Conservation (phyloP, 805 yeast species). For the Isabelozyma rhagii region DNA sequence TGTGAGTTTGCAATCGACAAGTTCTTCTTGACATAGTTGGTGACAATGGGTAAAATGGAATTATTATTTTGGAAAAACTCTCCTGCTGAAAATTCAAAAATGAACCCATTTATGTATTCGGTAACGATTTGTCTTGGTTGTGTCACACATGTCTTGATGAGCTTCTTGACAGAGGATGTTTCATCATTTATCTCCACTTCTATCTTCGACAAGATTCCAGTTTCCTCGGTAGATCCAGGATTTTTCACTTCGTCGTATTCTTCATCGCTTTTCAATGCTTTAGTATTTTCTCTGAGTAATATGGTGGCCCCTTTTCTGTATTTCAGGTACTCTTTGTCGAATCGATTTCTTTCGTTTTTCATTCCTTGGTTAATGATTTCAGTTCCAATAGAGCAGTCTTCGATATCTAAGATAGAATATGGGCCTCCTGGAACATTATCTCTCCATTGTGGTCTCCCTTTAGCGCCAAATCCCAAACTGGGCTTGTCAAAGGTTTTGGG, state of each 20-base stretch:
- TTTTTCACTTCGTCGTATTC: slow-evolving; percentile 10
- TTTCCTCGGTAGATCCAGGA: slow-evolving; percentile 45
- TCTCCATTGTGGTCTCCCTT: slow-evolving; percentile 76
- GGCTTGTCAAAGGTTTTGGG: slow-evolving; percentile 47
- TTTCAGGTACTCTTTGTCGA: slow-evolving; percentile 44
- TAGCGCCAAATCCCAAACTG: slow-evolving; percentile 83
- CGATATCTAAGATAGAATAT: slow-evolving; percentile 76
- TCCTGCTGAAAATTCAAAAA: slow-evolving; percentile 88
- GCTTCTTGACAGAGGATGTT: slow-evolving; percentile 20
- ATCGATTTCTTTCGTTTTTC: slow-evolving; percentile 59
- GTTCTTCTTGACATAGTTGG: slow-evolving; percentile 75
- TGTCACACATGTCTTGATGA: slow-evolving; percentile 72
- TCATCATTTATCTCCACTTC: slow-evolving; percentile 18
- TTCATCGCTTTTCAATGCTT: slow-evolving; percentile 25
- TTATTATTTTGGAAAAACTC: slow-evolving; percentile 96
- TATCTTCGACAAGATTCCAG: slow-evolving; percentile 28
- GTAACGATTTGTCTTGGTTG: slow-evolving; percentile 74
- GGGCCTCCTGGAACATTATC: slow-evolving; percentile 52
- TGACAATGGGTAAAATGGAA: slow-evolving; percentile 80
- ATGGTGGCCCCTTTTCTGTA: slow-evolving; percentile 83
- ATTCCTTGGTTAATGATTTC: slow-evolving; percentile 71
- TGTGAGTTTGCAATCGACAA: slow-evolving; percentile 40
- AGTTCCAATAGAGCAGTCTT: slow-evolving; percentile 91
- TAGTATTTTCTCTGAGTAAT: slow-evolving; percentile 75
- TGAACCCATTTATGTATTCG: slow-evolving; percentile 70